Base-by-base conservation (phyloP, 1,284 basidiomycete species). In the Hemileia vastatrix region DNA sequence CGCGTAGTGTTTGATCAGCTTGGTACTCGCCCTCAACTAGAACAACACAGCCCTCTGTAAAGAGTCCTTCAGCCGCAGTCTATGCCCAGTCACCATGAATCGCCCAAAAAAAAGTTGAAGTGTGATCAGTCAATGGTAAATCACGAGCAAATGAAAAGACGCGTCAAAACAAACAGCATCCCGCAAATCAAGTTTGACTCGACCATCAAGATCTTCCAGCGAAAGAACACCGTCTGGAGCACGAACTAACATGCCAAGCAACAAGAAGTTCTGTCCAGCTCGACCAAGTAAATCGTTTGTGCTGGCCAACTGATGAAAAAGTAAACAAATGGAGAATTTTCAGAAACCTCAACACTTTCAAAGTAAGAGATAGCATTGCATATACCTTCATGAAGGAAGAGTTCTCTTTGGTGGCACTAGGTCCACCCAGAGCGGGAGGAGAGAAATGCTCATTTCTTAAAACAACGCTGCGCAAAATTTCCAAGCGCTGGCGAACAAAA, bases 1-100 rank as follows among this genome's bases (percentile, higher is more conserved):
- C 91, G 64, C 86, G 82, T 58, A 99, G 81, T 0, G 83, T 87
- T 54, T 87, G 88, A 31, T 97, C 90, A 64, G 91, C 85, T 0
- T 90, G 96, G 74, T 97, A 99, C 72, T 93, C 90, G 33, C 95
- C 95, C 77, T 98, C 95, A 0, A 97, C 85, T 6, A 99, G 82
- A 1, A 92, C 90, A 77, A 96, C 87, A 65, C 87, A 90, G 0
- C 95, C 95, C 76, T 98, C 93, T 0, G 93, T 96, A 72, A 97
- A 98, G 13, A 99, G 77, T 0, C 95, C 95, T 75, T 96, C 93
- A 49, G 92, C 91, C 4, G 94, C 93, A 65, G 90, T 88, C 91
- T 92, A 33, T 44, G 57, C 9, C 13, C 31, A 53, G 36, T 23
- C 27, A 18, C 24, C 13, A 15, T 13, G 13, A 21, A 19, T 31